Base-by-base conservation (phyloP, 1,139 yeast genomes). In the Tardiomyces digboiensis region DNA sequence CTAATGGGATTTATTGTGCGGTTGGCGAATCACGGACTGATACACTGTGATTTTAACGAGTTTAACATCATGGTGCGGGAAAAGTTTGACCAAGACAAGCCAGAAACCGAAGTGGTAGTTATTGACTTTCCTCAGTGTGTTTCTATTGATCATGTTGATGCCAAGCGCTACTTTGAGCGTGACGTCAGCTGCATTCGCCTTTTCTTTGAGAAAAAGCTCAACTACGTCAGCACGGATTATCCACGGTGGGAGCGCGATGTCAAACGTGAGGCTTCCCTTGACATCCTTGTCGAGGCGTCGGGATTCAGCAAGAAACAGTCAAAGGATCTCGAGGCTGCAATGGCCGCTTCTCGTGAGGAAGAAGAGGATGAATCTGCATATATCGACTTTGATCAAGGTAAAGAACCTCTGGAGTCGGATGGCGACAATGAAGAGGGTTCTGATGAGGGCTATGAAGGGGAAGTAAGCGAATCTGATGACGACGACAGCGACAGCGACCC, bases 111-210 rank as follows among this genome's bases (percentile, higher is more conserved):
- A 44, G 86, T 88, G 54, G 82, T 88, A 20, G 95, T 91, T 21
- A 91, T 91, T 55, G 99, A 91, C 72, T 91, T 91, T 71, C 99
- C 99, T 4, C 99, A 91, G 65, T 89, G 97, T 78, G 85, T 91
- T 19, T 86, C 96, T 16, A 85, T 85, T 39, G 89, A 85, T 53
- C 99, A 91, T 61, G 73, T 71, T 2, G 96, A 91, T 59, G 97
- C 98, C 12, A 81, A 81, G 52, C 75, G 74, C 47, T 89, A 86
- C 61, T 91, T 91, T 61, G 80, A 85, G 53, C 76, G 98, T 66
- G 99, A 91, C 66, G 95, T 91, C 20, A 83, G 86, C 48, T 89
- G 97, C 59, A 80, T 91, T 48, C 72, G 88, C 50, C 74, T 80
- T 41, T 93, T 89, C 58, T 91, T 91, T 65, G 80, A 73, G 50